Base-by-base conservation (phyloP, 2,329 filamentous ascomycete genomes). In the Paraconiothyrium brasiliense region DNA sequence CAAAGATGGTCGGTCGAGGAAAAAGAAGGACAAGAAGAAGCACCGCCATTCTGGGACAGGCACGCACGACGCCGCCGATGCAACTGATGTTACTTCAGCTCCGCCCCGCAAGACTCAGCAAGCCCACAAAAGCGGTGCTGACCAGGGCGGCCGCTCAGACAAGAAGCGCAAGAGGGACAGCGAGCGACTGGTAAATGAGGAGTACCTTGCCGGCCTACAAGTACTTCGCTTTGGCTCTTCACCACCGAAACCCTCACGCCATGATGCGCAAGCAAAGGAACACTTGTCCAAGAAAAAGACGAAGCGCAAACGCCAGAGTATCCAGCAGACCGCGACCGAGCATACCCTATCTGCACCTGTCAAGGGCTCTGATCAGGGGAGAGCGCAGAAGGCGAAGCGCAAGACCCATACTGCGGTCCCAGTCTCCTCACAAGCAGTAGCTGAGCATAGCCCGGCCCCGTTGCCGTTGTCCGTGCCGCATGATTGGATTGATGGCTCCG, bases 1-100 rank as follows among this genome's bases (percentile, higher is more conserved):
- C 13, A 32, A 27, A 7, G 9, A 34, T 4, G 34, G 8, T 24
- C 20, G 14, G 11, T 30, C 16, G 20, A 51, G 37, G 48, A 39
- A 50, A 30, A 41, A n/a, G 20, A 56, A 47, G 48, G 22, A 27
- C 2, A 59, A 59, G 55, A 65, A 64, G 56, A 72, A 72, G 60
- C 64, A 67, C 39, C 71, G 72, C 56, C 60, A 27, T 32, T 48
- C 54, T 9, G 22, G 30, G 1, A 32, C n/a, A 20, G 54, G 8
- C 30, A 39, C 39, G 14, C 9, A 46, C 27, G 52, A 16, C 8
- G 30, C 24, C 16, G n/a, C 14, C n/a, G 32, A 27, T n/a, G 44
- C 20, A 39, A n/a, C 32, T 16, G 16, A 48, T 8, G 11, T 8
- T 30, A 51, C 34, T 9, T 22, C 11, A 27, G 50, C 5, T 22